Base-by-base conservation (phyloP, 495 filamentous ascomycete genomes). In the Aspergillus cristatus region DNA sequence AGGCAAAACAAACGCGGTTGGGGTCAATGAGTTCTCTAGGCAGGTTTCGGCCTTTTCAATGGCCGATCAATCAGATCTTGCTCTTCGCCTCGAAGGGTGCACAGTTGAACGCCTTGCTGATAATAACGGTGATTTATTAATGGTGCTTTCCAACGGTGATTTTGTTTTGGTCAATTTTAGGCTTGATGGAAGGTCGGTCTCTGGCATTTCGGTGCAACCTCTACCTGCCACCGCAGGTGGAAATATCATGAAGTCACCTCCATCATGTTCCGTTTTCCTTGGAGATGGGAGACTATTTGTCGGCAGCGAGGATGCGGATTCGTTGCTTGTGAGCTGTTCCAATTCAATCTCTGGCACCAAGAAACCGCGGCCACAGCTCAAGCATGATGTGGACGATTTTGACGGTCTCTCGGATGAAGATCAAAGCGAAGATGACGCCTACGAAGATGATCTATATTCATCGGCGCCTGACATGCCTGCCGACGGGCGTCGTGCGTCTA, bases 111-210 rank as follows among this genome's bases (percentile, higher is more conserved):
- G 79, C 34, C 70, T 97, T 8, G 79, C 77, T 7, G 69, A 72
- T 11, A 79, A 83, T 30, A 79, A 72, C 25, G 82, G 86, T 7
- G 90, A 97, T 42, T 65, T 95, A 35, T 67, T 99, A 14, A 68
- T 98, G n/a, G 71, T 89, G 17, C 74, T 94, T 26, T 77, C 78
- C 28, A 81, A 78, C 37, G 93, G 91, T 1, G 71, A 78, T 24
- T 70, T 93, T 32, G 76, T 76, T 11, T 70, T 89, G 18, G 61
- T 97, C 14, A 81, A 72, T 25, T 95, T 99, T 63, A 80, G 76
- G 40, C 74, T 95, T 34, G 88, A 94, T 55, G 91, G 91, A n/a
- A 74, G 90, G 31, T 91, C 86, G 7, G 86, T 99, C 16, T 94
- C 88, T 26, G 87, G 88, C 5, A 67, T 96, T 20, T 74, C 72